phyloP scores from a whole-genome alignment of 1,139 yeast genomes.

The Yamadazyma spencermartinsiae region DNA sequence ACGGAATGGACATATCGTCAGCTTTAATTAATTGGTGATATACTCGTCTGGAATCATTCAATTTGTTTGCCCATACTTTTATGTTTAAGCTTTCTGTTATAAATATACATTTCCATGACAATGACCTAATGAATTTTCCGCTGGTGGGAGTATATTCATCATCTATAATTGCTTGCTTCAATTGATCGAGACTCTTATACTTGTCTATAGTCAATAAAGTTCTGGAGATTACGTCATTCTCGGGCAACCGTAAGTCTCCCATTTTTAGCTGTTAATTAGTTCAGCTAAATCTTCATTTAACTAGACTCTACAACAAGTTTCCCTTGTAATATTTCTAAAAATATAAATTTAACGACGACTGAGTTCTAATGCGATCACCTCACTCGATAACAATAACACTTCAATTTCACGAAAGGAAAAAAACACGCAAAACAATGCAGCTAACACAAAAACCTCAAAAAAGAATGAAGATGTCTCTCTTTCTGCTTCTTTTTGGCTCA shows the following conservation, averaged over 20 bases:
- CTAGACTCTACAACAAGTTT: too few species aligned
- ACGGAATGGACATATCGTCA: constrained; percentile 40
- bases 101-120: constrained; percentile 42
- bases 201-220: constrained; percentile 40
- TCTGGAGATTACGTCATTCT: constrained; percentile 39
- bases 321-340: background rate
- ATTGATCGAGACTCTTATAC: constrained; percentile 29
- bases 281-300: background rate
- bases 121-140: constrained; percentile 29
- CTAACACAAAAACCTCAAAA: too few species aligned
- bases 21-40: constrained; percentile 36
- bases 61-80: constrained; percentile 33
- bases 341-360: background rate
- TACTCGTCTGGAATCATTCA: constrained; percentile 34
- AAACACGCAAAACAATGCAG: too few species aligned
- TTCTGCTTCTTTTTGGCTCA: background rate
- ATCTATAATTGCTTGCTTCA: constrained; percentile 34
- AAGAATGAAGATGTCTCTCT: too few species aligned
- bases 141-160: constrained; percentile 31
- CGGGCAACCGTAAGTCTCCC: constrained; percentile 25
- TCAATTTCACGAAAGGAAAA: background rate
- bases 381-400: background rate
- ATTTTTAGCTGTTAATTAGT: constrained; percentile 2
- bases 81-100: constrained; percentile 42
- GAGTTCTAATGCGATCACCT: background rate